Base-by-base conservation (phyloP, 2,329 filamentous ascomycete species). In the Colletotrichum sp. region DNA sequence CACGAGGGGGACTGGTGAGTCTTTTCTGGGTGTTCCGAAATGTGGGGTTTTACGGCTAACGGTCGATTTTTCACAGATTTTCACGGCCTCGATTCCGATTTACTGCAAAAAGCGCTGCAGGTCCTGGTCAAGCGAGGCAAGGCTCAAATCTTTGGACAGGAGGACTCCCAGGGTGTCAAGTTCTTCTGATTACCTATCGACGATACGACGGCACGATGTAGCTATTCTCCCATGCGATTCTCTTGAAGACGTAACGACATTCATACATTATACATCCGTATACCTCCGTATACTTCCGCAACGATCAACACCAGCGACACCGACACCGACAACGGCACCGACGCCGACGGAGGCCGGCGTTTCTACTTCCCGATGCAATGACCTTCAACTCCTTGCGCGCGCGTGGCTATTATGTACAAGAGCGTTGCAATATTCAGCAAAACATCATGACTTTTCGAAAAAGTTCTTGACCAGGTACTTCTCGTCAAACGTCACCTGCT, bases 131-230 rank as follows among this genome's bases (percentile, higher is more conserved):
- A 97, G 89, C 91, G 94, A 77, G 96, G 96, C 79, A 98, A 94
- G 86, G 96, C 96, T 16, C 96, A 98, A 84, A 92, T 98, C 30
- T 98, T 99, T 86, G 96, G 96, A 38, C 91, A 92, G 70, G 96
- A 96, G 80, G 95, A 96, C 82, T 94, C 95, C 76, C 92, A 94
- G 81, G 97, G 97, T 80, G 95, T 98, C 78, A 99, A 99, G 87
- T 98, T 99, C 87, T 98, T 98, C 83, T 98, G 87, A 93, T 64
- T 26, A 18, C 21, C 26, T 6, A 48, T 38, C 60, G 38, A 55
- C 28, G 32, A 70, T 16, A 61, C 55, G 36, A 24, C 66, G 30
- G 43, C 16, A 32, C 43, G 28, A 60, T 18, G 30, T 43, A 12
- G 13, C 30, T 52, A 3, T 67, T 55, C 7, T 58, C 24, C 55